Percentiles rank a stretch among this genome's conserved stretches.
Conservation (phyloP, 352 stramenopile species). For the Pythium dissotocum region DNA sequence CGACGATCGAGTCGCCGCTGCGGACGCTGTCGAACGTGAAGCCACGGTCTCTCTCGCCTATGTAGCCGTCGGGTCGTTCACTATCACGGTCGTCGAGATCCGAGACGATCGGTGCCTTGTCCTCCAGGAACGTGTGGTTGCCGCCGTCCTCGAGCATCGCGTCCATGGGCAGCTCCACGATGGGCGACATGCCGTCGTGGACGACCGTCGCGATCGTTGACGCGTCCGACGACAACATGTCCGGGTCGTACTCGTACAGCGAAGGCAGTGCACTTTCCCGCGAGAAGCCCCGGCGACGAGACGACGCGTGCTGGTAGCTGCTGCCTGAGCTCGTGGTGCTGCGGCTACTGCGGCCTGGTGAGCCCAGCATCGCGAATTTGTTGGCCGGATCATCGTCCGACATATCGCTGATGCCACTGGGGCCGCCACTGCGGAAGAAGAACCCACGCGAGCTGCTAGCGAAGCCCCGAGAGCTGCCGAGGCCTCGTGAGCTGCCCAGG, state of each 20-base stretch:
- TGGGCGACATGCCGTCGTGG: slow-evolving; percentile 51
- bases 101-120: slow-evolving; percentile 20
- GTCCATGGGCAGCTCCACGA: slow-evolving; percentile 45
- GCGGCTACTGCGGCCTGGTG: slow-evolving; percentile 19
- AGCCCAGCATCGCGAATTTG: slow-evolving; percentile 36
- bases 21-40: slow-evolving; percentile 22
- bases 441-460: slow-evolving; percentile 19
- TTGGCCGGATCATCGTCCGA: slow-evolving; percentile 25
- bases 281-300: slow-evolving; percentile 34
- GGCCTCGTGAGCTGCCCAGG: slow-evolving; percentile 11
- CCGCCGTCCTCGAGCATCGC: slow-evolving; percentile 49
- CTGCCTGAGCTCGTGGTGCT: slow-evolving; percentile 28
- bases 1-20: slow-evolving; percentile 12
- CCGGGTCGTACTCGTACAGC: slow-evolving; percentile 62
- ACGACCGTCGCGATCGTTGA: slow-evolving; percentile 42
- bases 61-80: not conserved
- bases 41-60: not conserved
- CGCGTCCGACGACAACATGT: slow-evolving; percentile 34
- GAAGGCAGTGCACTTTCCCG: slow-evolving; percentile 47
- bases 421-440: slow-evolving; percentile 25
- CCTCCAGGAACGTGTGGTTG: slow-evolving; percentile 33
- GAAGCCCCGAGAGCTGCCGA: slow-evolving; percentile 22
- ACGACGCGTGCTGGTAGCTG: slow-evolving; percentile 36
- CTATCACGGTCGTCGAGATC: slow-evolving; percentile 17
- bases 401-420: slow-evolving; percentile 2